Base-by-base conservation (phyloP, 768 basidiomycete species). In the Leccinum disarticulatum region DNA sequence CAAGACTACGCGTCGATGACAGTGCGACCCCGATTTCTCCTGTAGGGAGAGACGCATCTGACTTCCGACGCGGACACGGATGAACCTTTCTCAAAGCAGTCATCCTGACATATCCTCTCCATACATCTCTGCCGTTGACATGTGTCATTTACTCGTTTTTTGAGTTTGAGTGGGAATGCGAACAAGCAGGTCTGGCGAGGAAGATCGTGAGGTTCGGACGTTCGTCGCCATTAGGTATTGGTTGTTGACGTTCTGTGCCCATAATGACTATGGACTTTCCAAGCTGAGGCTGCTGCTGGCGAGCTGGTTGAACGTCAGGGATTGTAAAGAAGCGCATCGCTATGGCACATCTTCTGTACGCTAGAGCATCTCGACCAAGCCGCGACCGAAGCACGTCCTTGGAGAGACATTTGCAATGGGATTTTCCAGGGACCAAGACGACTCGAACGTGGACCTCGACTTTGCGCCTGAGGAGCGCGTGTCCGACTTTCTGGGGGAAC, bases 191-290 rank as follows among this genome's bases (percentile, higher is more conserved):
- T 61, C 81, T 81, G 56, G 83, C 87, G 35, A 81, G 87, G 57
- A 81, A 87, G 54, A 87, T 95, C 56, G 92, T 94, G 28, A 83
- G 92, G 91, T 94, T 9, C 80, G 95, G 68, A 95, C 93, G 11
- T 95, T 93, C 70, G 90, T 93, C 33, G 92, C 93, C 6, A 85
- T 95, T 56, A 83, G 92, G 47, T 93, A 93, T 68, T 97, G 95
- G 94, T 72, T 96, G 49, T 76, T 93, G 68, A 93, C 92, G 8
- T 95, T 95, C 73, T 96, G 95, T 72, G 81, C 81, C 52, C 22
- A 22, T 22, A 22, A 22, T 22, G 22, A 22, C 22, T 22, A 88
- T 91, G 63, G 94, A 97, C 70, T 96, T 95, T 68, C 90, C 47
- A 87, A 91, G 65, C 74, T 96, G 68, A 80, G 94, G 64, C 69